Base-by-base conservation (phyloP, 2,329 filamentous ascomycete genomes). In the Ascochyta clinopodiicola region DNA sequence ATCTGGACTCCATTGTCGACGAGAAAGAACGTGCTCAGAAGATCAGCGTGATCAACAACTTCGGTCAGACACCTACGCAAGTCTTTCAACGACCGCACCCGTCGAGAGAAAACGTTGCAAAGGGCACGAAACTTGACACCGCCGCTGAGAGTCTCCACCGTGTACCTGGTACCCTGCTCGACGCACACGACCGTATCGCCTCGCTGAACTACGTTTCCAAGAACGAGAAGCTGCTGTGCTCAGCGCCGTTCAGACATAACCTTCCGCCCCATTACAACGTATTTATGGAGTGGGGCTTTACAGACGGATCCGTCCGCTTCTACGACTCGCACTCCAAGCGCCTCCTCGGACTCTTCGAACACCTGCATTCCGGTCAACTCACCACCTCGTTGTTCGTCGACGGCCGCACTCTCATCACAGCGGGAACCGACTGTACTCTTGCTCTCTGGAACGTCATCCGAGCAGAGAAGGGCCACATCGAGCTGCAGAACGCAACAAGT, bases 21-120 rank as follows among this genome's bases (percentile, higher is more conserved):
- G 89, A 91, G 0, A 86, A 94, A 51, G 93, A 98, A 75, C 85
- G 92, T 38, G 82, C 92, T 6, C 91, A 94, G 5, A 94, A 92
- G 0, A 97, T 96, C 49, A 92, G 92, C 31, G 96, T 97, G 64
- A 98, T 99, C 66, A 94, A 99, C 76, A 98, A 98, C 67, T 99
- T 99, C 75, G 95, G 95, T 0, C 95, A 99, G 74, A 99, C 96
- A 1, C 95, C 96, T 1, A 90, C 96, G 66, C 96, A 99, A 73
- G 89, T 98, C 15, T 99, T 98, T 73, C 85, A 86, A 39, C 88
- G 89, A 55, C 82, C 89, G 12, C 95, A 99, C 74, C 88, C 90
- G 3, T 78, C 84, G n/a, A 85, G 89, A 13, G 92, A 96, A 51
- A 77, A 83, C 4, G 80, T 85, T 21, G 84, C 87, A 50, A 87